These are phyloP conservation scores for Metarhizium brunneum DNA, from an alignment of 2,329 filamentous ascomycete species.

Conservation along the genomic window DNA sequence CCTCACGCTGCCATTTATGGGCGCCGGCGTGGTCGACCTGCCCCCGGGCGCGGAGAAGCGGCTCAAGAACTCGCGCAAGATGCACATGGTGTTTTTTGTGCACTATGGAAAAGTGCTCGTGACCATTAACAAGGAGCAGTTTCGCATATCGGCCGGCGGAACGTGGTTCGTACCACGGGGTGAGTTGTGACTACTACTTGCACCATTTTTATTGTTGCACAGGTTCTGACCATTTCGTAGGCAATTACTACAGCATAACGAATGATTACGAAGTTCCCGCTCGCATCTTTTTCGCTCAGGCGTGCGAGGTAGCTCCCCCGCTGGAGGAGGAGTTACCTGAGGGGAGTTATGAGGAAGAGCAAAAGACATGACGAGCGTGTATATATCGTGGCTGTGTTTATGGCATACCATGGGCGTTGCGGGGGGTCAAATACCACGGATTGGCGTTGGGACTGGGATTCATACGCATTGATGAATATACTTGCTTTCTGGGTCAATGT, in stretches of 20 bases:
- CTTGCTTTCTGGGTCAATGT: no score
- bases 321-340: background rate
- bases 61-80: conserved; percentile 85
- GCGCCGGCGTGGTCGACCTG: conserved; percentile 81
- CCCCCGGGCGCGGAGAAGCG: conserved; percentile 76
- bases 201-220: no score
- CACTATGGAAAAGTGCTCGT: conserved; percentile 75
- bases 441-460: no score
- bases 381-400: no score
- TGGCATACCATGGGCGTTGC: no score
- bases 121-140: conserved; percentile 63
- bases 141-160: conserved; percentile 78
- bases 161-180: conserved; percentile 94
- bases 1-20: conserved; percentile 75
- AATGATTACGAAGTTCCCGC: conserved; percentile 68
- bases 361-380: no score
- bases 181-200: conserved; percentile 35
- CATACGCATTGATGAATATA: no score
- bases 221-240: conserved; percentile 32
- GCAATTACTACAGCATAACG: conserved; percentile 85
- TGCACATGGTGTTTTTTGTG: conserved; percentile 97
- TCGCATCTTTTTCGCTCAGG: conserved; percentile 87
- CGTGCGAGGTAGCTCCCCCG: conserved; percentile 45
- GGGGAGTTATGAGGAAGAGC: no score
- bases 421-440: no score